phyloP scores from a whole-genome alignment of 306 rosid species.

The Vicia sativa region DNA sequence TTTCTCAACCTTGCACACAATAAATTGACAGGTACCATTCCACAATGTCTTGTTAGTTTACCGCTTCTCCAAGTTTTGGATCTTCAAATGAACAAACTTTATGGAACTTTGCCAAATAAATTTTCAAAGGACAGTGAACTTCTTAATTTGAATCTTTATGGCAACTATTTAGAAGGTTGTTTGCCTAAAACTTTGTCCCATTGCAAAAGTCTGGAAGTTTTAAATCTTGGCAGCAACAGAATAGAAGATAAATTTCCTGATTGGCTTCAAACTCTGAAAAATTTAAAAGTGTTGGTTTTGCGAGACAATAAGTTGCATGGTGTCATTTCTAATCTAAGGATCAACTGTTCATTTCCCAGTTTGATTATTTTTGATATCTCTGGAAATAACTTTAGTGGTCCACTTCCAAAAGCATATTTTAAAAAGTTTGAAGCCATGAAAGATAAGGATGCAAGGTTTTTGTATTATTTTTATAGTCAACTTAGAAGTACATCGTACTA shows the following conservation, averaged over 20 bases:
- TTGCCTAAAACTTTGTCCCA: constrained; percentile 36
- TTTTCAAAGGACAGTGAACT: fast-evolving
- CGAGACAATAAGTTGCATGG: constrained; percentile 46
- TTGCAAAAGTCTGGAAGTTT: neutral
- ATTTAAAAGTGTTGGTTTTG: constrained; percentile 40
- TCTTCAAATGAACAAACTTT: constrained; percentile 37
- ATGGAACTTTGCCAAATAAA: constrained; percentile 27
- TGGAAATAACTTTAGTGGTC: constrained; percentile 23
- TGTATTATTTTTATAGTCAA: too few species aligned
- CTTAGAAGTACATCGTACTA: too few species aligned
- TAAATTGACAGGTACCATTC: constrained; percentile 22
- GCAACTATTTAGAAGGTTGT: constrained; percentile 41
- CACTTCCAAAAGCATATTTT: neutral
- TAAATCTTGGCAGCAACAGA: constrained; percentile 46
- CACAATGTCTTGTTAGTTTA: constrained; percentile 34
- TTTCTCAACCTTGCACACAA: neutral
- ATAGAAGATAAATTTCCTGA: constrained; percentile 39
- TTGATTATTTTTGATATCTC: constrained; percentile 42
- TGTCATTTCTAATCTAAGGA: neutral
- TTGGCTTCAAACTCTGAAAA: constrained; percentile 38
- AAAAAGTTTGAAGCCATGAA: constrained; percentile 36
- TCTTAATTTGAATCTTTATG: neutral
- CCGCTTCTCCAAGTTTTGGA: constrained; percentile 1
- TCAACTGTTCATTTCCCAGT: neutral
- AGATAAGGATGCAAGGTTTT: neutral